Evolutionary conservation across 306 rosid species (phyloP), one percentile per base, ranked within the genome.

Genomic region (Carpinus viminea): DNA sequence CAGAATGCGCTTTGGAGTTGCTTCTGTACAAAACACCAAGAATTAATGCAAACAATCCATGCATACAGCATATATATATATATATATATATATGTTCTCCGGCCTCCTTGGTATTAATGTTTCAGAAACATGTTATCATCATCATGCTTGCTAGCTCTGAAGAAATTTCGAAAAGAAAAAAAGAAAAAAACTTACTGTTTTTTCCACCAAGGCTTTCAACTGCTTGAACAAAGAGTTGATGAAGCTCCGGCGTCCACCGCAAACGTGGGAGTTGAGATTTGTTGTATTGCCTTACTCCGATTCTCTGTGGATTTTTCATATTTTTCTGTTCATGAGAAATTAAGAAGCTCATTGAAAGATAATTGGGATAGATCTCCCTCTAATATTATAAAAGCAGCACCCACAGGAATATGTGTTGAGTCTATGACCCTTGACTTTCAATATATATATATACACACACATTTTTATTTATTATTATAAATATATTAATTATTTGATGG

Each of bases 1-100:
- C 88, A 92, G 79, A 76, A 92, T 90, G 7, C 82, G 80, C 73
- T 87, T 92, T 26, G 97, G 97, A 0, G 93, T 92, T 73, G 97
- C 96, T 82, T 85, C 97, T 92, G 84, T 92, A 85, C 84, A 85
- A 78, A 81, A 76, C 61, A 51, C 12, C 54, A 31, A 69, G 52
- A 74, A 43, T 36, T 15, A 24, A 16, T 38, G 16, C 34, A 34
- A 62, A n/a, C 65, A 20, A 26, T 31, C 28, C 34, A 31, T 31
- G 34, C 8, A 38, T 38, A n/a, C n/a, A n/a, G n/a, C n/a, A n/a
- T n/a, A n/a, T n/a, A n/a, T n/a, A n/a, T n/a, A n/a, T n/a, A n/a
- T n/a, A n/a, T n/a, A 1, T 41, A 5, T 5, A 41, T 41, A 41
- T 41, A 71, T 9, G 26, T 24, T 24, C 26, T 24, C 26, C 26